Base-by-base conservation (phyloP, 371 early-diverging fungal species). In the Lichtheimia ornata region DNA sequence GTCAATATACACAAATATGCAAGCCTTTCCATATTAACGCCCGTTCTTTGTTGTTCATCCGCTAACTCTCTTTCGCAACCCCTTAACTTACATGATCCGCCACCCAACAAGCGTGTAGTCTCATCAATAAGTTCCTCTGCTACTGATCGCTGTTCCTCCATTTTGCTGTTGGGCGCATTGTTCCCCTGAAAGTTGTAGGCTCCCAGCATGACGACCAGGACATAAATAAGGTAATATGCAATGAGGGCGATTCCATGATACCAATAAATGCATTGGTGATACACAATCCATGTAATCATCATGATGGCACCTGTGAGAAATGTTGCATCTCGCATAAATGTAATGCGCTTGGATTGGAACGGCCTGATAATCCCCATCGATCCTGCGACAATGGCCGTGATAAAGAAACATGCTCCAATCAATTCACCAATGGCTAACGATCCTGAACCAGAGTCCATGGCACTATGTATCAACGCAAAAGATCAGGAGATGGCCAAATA, bases 361-460 rank as follows among this genome's bases (percentile, higher is more conserved):
- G 84, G 83, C 22, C 83, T 70, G 22, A 87, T 73, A 9, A 91
- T 80, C 1, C 88, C 88, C 81, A 92, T 90, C 7, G 84, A 83
- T 28, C 93, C 91, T 11, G 87, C 77, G 4, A 93, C 92, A 7
- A 93, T 76, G 12, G 88, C 80, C 1, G 85, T 78, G 51, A 92
- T 88, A 60, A 92, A 93, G 24, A 88, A 86, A 0, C 90, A 90
- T 13, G 90, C 89, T 15, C 93, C 94, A 56, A 94, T 83, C 3
- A 94, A 73, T 62, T 93, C 92, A 1, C 94, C 93, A 18, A 94
- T 74, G 3, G 93, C 94, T 50, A 94, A 63, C 12, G 90, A 89
- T 4, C 88, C 92, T 50, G 88, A 82, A 20, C 84, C 85, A 2
- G 89, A 82, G 12, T 85, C 74, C 64, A 93, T 79, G 0, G 93